These are phyloP conservation scores for Crithidia bombi DNA, from an alignment of 208 protist species.

Conservation along the genomic window DNA sequence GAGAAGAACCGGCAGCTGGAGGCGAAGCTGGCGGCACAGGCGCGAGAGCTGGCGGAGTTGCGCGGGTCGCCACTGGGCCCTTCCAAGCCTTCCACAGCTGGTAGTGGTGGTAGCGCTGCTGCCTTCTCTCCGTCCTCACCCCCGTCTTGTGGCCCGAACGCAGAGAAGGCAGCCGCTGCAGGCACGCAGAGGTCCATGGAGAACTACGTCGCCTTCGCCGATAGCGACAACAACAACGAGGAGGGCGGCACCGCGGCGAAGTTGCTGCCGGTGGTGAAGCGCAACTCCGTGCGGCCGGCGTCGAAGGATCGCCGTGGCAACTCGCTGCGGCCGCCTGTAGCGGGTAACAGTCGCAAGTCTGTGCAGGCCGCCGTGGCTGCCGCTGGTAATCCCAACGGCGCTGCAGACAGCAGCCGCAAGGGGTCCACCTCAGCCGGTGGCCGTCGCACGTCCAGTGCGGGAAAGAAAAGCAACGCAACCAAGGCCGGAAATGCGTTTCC, in stretches of 20 bases:
- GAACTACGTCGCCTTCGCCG: slow-evolving; percentile 10
- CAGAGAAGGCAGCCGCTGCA: not conserved
- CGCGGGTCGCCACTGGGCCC: not conserved
- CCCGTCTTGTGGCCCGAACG: not conserved
- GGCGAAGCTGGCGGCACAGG: slow-evolving; percentile 57
- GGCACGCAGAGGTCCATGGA: slow-evolving; percentile 10
- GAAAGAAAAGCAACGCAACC: not conserved
- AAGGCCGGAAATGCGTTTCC: not conserved
- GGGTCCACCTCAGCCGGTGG: slow-evolving; percentile 10
- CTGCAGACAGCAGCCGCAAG: not conserved
- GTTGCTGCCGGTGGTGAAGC: slow-evolving; percentile 11
- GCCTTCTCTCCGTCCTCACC: not conserved
- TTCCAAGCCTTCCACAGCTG: not conserved
- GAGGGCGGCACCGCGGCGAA: not conserved
- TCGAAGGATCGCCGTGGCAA: not conserved
- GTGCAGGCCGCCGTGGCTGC: not conserved
- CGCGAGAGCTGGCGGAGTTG: slow-evolving; percentile 52
- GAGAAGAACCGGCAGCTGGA: slow-evolving; percentile 56
- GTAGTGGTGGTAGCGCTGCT: too few relatives aligned
- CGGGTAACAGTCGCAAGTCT: not conserved
- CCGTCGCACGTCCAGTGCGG: not conserved
- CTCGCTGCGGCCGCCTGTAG: not conserved
- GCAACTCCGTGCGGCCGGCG: slow-evolving; percentile 10
- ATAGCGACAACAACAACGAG: not conserved
- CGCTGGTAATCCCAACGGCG: not conserved